phyloP scores from a whole-genome alignment of 495 filamentous ascomycete genomes.

The Hypoxylon intermedium region DNA sequence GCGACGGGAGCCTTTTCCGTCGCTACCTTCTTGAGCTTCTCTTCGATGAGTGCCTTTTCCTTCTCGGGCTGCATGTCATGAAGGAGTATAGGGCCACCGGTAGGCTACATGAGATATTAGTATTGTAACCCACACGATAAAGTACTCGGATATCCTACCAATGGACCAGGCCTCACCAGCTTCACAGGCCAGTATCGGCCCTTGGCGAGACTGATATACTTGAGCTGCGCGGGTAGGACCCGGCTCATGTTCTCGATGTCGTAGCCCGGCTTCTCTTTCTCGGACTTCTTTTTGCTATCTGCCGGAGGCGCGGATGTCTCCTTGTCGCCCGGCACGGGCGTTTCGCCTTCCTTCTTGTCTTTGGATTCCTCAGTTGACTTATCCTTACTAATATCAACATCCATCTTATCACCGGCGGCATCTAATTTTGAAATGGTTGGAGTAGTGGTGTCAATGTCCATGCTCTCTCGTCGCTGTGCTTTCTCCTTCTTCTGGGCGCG shows the following conservation, averaged over 20 bases:
- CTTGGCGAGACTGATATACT: conserved; percentile 89
- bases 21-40: conserved; percentile 82
- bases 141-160: conserved; percentile 7
- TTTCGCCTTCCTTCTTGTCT: conserved; percentile 63
- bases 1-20: conserved; percentile 66
- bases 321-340: conserved; percentile 58
- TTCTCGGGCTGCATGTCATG: conserved; percentile 84
- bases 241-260: conserved; percentile 96
- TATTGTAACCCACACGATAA: conserved; percentile 11
- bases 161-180: conserved; percentile 67
- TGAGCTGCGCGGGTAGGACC: conserved; percentile 90
- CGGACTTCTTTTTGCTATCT: conserved; percentile 78
- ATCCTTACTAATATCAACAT: conserved; percentile 74
- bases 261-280: conserved; percentile 97
- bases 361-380: conserved; percentile 70
- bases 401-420: conserved; percentile 83
- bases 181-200: conserved; percentile 93
- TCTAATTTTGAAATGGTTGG: conserved; percentile 67
- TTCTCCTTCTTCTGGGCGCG: conserved; percentile 79
- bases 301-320: conserved; percentile 56
- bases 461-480: conserved; percentile 77
- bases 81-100: conserved; percentile 89
- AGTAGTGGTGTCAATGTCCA: conserved; percentile 86
- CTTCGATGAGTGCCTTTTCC: conserved; percentile 78
- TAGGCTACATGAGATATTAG: conserved; percentile 77